These are phyloP conservation scores for Penicillium alfredii DNA, from an alignment of 495 filamentous ascomycete species.

Conservation along the genomic window DNA sequence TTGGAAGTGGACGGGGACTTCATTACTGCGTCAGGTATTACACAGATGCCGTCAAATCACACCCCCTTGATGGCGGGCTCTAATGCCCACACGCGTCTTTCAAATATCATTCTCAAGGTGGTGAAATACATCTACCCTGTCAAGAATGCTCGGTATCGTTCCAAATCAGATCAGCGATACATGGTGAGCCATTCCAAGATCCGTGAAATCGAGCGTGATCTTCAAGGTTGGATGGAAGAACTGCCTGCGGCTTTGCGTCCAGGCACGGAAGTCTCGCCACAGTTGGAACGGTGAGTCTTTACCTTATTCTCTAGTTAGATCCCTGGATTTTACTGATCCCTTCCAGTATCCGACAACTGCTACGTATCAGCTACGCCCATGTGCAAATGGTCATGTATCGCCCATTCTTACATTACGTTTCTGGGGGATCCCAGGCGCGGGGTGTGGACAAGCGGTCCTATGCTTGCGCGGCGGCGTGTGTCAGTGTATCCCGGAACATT, in stretches of 20 bases:
- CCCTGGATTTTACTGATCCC: conserved; percentile 4
- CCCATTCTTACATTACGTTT: conserved; percentile 92
- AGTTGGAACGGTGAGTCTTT: conserved; percentile 66
- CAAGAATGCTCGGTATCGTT: conserved; percentile 53
- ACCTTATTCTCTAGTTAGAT: background rate
- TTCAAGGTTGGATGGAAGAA: conserved; percentile 76
- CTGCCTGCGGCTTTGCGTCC: conserved; percentile 71
- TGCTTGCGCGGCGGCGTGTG: conserved; percentile 85
- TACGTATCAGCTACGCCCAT: conserved; percentile 83
- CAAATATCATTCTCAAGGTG: conserved; percentile 75
- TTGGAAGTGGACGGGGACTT: conserved; percentile 84
- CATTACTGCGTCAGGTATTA: conserved; percentile 72
- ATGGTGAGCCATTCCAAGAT: conserved; percentile 85
- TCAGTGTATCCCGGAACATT: conserved; percentile 89
- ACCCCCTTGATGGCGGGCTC: conserved; percentile 72
- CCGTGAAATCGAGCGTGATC: conserved; percentile 81
- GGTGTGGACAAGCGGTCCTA: conserved; percentile 81
- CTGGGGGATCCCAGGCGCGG: conserved; percentile 58
- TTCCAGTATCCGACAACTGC: conserved; percentile 73
- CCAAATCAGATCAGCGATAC: conserved; percentile 58
- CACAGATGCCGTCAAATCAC: conserved; percentile 65
- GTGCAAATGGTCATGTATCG: conserved; percentile 94
- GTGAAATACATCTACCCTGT: conserved; percentile 87
- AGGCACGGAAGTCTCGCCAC: conserved; percentile 63
- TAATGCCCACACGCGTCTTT: conserved; percentile 77